Conservation (phyloP, 2,329 filamentous ascomycete species). For the Colletotrichum siamense region DNA sequence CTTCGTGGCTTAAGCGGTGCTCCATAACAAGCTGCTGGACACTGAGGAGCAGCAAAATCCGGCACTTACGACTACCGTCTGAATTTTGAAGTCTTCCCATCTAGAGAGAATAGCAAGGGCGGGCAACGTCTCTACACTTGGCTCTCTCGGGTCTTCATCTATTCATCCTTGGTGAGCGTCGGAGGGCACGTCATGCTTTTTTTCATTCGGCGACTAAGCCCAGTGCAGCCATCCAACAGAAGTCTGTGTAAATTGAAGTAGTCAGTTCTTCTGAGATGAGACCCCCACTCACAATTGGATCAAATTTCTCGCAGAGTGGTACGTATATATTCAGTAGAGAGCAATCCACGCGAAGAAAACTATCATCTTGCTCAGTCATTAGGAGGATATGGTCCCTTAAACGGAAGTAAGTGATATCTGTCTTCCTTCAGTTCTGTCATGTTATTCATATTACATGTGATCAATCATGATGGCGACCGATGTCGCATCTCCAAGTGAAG, state of each 20-base stretch:
- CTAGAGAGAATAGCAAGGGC: neutral
- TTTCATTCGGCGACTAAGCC: fast-evolving
- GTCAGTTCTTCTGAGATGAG: neutral
- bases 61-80: fast-evolving
- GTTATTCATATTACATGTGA: fast-evolving
- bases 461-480: neutral
- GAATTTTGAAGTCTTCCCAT: fast-evolving
- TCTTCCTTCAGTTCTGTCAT: neutral
- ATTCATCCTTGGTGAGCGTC: neutral
- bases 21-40: neutral
- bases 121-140: neutral
- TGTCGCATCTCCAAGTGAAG: neutral
- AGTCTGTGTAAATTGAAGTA: neutral
- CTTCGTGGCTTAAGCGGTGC: neutral
- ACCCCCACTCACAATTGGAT: neutral
- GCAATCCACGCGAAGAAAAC: fast-evolving
- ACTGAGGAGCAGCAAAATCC: fast-evolving
- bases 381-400: neutral
- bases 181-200: fast-evolving
- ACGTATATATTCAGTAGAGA: fast-evolving
- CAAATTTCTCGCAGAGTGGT: fast-evolving
- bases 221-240: neutral
- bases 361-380: neutral
- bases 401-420: no score
- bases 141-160: neutral